Evolutionary conservation across 2,329 filamentous ascomycete genomes (phyloP).

Genomic region (Metarhizium album): DNA sequence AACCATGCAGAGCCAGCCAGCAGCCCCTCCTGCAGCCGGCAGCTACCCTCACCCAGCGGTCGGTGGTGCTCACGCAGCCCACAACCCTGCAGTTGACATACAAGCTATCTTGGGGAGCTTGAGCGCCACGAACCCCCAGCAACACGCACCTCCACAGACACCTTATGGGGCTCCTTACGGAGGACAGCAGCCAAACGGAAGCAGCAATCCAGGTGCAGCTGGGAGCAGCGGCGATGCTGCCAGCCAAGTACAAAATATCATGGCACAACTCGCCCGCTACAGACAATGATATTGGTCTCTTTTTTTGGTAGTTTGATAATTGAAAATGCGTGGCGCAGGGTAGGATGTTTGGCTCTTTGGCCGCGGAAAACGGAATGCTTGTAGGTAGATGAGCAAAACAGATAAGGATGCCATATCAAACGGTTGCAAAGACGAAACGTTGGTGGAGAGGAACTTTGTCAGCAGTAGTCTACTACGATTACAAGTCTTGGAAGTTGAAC

Average conservation of each 20-base stretch:
- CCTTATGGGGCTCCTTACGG: constrained; percentile 22
- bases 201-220: constrained; percentile 12
- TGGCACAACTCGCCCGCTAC: constrained; percentile 60
- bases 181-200: constrained; percentile 18
- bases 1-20: constrained; percentile 32
- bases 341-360: neutral
- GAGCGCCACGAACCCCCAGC: constrained; percentile 14
- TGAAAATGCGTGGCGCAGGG: neutral
- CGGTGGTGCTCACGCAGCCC: constrained; percentile 10
- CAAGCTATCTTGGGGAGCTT: constrained; percentile 34
- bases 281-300: constrained; percentile 32
- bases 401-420: neutral
- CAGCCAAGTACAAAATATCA: constrained; percentile 59
- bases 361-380: neutral
- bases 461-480: neutral
- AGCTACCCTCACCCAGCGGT: constrained; percentile 4
- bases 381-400: neutral
- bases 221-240: constrained; percentile 24
- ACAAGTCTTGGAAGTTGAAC: neutral
- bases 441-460: neutral
- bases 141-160: constrained; percentile 14
- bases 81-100: constrained; percentile 29
- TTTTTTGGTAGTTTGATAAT: neutral
- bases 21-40: constrained; percentile 1
- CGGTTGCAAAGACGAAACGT: neutral